Base-by-base conservation (phyloP, 371 early-diverging fungal species). In the Rhizomucor miehei region DNA sequence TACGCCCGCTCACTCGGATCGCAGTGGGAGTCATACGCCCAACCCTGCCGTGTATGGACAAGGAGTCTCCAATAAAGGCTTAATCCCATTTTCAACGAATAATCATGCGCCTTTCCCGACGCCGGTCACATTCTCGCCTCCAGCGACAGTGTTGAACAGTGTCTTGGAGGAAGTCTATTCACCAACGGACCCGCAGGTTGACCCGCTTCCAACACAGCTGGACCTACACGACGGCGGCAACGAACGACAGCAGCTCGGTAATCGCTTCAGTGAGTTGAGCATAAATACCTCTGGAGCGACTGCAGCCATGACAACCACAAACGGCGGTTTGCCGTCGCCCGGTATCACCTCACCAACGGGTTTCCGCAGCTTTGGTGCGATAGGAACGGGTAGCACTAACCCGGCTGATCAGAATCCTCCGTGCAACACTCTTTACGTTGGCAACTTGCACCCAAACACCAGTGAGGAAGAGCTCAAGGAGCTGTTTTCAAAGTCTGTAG, bases 391-490 rank as follows among this genome's bases (percentile, higher is more conserved):
- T 20, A 50, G 47, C 34, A 59, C 73, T 2, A 88, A 87, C 59
- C 94, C 61, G 10, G 61, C 56, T n/a, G 62, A 94, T 73, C 91
- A 92, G 62, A 94, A 97, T 67, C 94, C 95, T 16, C 95, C 95
- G 1, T 95, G 97, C 76, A 97, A 95, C 66, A 95, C 95, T 6
- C 77, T 94, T 14, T 95, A 95, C 64, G 94, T 97, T 14, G 95
- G 95, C 35, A 95, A 95, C 63, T 71, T 97, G 29, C 93, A 94
- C 3, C 70, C 77, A 49, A 86, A 89, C 60, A 82, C 94, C 6
- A 77, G 66, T 23, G 94, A 94, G 67, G 90, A 89, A 6, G 95
- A 97, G 63, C 82, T 97, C 44, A 79, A 83, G n/a, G 62, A 67
- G 13, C 48, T 94, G 48, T 97, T 97, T 68, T 73, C 79, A 8